Evolutionary conservation across 331 rosid genomes (phyloP), one percentile per base, ranked within the genome.

Genomic region (Telfairia occidentalis): DNA sequence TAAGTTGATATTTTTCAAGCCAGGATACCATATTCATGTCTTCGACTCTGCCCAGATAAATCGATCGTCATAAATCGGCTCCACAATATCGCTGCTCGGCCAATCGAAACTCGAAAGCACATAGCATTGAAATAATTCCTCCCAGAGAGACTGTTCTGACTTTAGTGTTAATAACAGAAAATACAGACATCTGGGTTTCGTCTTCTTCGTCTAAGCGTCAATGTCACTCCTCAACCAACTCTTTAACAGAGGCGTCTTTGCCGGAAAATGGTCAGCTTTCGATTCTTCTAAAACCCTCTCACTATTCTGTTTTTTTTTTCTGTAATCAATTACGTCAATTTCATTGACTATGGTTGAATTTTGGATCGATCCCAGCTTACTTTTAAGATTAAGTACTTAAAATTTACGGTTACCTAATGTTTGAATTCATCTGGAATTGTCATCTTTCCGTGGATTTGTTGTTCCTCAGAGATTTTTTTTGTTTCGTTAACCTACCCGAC

Each of bases 211-310:
- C 23, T 32, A 21, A 42, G 57, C 71, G 63, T 79, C 78, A 40
- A 87, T 94, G 98, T 95, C 99, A 59, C 87, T 95, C 81, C 88
- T 95, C 24, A 95, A 88, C 79, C 99, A 95, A 76, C 92, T 95
- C 84, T 92, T 95, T 70, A 95, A 80, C 82, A 83, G 97, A 85
- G 99, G 97, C 65, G 96, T 95, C 67, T 88, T 92, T 32, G 87
- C 87, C 78, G 90, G 93, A 69, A 92, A 91, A 84, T 95, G 99
- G 99, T 95, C 26, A 69, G 85, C 37, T 32, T 15, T 50, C 65
- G 21, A 40, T 11, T 69, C 73, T 63, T 52, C 15, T 15, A 4
- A 9, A 29, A 12, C n/a, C 65, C n/a, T 40, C 57, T 43, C 37
- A 43, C 38, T 28, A 8, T 54, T 38, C 11, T n/a, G n/a, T n/a